Evolutionary conservation across 2,329 filamentous ascomycete genomes (phyloP).

Genomic region (Botrytis aclada): DNA sequence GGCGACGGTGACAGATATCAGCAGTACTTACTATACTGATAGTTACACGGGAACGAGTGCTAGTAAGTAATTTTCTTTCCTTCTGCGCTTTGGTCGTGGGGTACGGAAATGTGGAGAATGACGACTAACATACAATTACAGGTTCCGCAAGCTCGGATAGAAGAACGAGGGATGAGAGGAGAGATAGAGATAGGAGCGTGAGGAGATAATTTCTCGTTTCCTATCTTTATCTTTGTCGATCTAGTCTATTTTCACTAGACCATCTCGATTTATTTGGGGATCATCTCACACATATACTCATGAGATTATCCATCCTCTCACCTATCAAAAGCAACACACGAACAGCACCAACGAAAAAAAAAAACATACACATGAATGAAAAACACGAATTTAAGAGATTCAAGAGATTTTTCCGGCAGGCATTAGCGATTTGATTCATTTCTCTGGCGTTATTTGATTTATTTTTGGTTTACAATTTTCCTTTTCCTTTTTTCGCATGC

Average conservation of each 20-base stretch:
- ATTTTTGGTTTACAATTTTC: neutral
- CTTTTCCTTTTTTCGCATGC: neutral
- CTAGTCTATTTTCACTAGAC: neutral
- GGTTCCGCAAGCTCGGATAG: conserved; percentile 36
- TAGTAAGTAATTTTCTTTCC: conserved; percentile 31
- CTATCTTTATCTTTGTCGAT: neutral
- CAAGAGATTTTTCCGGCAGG: neutral
- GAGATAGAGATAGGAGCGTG: conserved; percentile 15
- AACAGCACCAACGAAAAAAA: neutral
- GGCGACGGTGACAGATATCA: conserved; percentile 28
- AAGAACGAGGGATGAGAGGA: conserved; percentile 31
- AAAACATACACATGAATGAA: neutral
- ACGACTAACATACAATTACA: conserved; percentile 23
- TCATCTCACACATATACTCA: neutral
- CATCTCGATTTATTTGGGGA: neutral
- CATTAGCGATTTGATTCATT: conserved; percentile 16
- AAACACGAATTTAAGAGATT: neutral
- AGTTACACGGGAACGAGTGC: conserved; percentile 37
- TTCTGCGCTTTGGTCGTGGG: neutral
- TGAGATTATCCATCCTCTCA: neutral
- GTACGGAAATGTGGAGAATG: neutral
- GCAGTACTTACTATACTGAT: conserved; percentile 36
- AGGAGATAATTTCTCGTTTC: conserved; percentile 10
- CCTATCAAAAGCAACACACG: neutral
- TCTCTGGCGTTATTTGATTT: conserved; percentile 11